Conservation (phyloP, 2,329 filamentous ascomycete genomes). For the Colletotrichum paranaense region DNA sequence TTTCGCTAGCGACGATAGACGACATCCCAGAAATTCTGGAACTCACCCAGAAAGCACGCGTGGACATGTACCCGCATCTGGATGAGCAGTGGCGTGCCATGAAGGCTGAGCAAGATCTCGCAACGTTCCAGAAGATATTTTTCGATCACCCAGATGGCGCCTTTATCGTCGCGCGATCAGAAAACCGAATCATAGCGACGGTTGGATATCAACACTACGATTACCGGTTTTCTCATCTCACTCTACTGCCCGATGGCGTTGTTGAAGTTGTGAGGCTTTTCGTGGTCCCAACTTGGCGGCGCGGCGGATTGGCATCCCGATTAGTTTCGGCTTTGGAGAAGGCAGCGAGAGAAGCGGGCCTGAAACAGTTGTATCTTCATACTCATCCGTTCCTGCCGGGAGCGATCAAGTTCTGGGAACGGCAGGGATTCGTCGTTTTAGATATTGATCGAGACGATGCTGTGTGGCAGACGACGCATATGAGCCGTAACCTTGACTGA, state of each 20-base stretch:
- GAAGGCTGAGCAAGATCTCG: conserved; percentile 36
- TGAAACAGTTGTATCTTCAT: conserved; percentile 42
- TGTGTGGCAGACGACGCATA: conserved; percentile 43
- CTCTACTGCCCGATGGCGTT: conserved; percentile 32
- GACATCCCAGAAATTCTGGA: conserved; percentile 40
- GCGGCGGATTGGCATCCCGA: conserved; percentile 41
- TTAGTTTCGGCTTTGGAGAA: conserved; percentile 37
- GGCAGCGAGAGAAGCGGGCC: conserved; percentile 29
- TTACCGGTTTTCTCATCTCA: conserved; percentile 39
- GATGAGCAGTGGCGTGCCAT: conserved; percentile 35
- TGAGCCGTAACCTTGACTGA: no score
- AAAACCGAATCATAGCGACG: conserved; percentile 39
- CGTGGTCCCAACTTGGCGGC: conserved; percentile 41
- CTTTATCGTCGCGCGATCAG: conserved; percentile 37
- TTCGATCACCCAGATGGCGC: conserved; percentile 38
- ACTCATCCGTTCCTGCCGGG: conserved; percentile 44
- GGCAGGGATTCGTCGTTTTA: conserved; percentile 38
- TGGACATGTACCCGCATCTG: conserved; percentile 43
- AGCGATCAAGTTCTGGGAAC: conserved; percentile 42
- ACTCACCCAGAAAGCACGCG: conserved; percentile 40
- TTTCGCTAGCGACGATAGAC: conserved; percentile 33
- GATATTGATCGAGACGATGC: conserved; percentile 38
- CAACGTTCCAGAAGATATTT: conserved; percentile 38
- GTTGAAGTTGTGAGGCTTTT: conserved; percentile 44
- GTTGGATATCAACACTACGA: conserved; percentile 43